Evolutionary conservation across 805 yeast genomes (phyloP), one percentile per base, ranked within the genome.

Genomic region (Saccharomycopsis lassenensis): DNA sequence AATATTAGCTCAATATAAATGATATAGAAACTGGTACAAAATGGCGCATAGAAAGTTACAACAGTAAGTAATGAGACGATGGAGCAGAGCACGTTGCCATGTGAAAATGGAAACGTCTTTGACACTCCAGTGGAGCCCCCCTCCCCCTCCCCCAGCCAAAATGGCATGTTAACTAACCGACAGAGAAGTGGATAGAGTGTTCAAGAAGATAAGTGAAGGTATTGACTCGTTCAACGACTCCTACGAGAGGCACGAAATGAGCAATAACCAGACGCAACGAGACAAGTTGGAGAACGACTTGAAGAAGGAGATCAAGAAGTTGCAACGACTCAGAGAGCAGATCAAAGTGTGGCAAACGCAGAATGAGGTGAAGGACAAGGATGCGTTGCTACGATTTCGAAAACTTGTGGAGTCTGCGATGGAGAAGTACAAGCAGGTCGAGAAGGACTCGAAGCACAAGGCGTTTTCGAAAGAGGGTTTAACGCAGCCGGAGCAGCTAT

Each of bases 401-500:
- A 20, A 24, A 8, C 31, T 42, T 7, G 46, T 42, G 24, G 79
- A 73, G 50, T 62, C 63, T 45, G 91, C 91, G 43, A 89, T 89
- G 98, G 98, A 89, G 58, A 72, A 86, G 49, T 91, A 89, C 61
- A 91, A 91, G 56, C 89, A 85, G 38, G 84, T 89, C 48, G 98
- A 89, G 58, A 84, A 86, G 59, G 74, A 79, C 45, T 79, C 84
- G 72, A 89, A 89, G 61, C 85, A 93, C 25, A 89, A 89, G 57
- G 95, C 94, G 35, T 89, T 83, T 55, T 77, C 91, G 22, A 85
- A 84, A 52, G 97, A 91, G 57, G 96, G 96, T 1, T 65, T 89
- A 45, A 84, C 81, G 34, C 46, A 42, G 32, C 44, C 46, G 8
- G 40, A 42, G 33, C 40, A 39, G 24, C 23, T 42, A 21, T 38